A percentile compares a stretch with the other conserved stretches of the same genome.
Evolutionary conservation across 164 flowering plant genomes (phyloP).

Genomic region (Vitis riparia): DNA sequence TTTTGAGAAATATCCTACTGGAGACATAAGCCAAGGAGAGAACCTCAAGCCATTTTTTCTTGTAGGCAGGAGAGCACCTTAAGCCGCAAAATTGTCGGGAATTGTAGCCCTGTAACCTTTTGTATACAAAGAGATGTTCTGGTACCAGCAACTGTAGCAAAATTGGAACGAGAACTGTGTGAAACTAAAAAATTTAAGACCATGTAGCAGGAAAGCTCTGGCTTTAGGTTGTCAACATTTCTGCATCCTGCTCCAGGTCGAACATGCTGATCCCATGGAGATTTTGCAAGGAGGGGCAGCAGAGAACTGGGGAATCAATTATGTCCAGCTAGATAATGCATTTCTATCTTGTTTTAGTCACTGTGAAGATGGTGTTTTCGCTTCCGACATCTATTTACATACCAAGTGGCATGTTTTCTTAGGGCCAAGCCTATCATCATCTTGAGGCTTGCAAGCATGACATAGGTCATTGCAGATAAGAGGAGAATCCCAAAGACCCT

Average conservation of each 20-base stretch:
- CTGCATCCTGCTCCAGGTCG: neutral
- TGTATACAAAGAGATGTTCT: neutral
- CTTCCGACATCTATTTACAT: constrained; percentile 63
- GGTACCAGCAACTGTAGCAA: neutral
- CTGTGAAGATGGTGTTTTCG: constrained; percentile 71
- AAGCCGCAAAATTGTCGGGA: neutral
- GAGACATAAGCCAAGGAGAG: neutral
- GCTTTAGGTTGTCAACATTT: neutral
- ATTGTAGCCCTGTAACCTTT: neutral
- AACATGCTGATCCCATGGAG: neutral
- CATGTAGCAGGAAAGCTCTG: neutral
- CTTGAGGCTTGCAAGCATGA: constrained; percentile 87
- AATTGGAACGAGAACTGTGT: neutral
- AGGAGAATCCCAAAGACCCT: constrained; percentile 69
- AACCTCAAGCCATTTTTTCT: too few relatives aligned
- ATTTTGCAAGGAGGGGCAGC: neutral
- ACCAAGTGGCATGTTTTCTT: constrained; percentile 80
- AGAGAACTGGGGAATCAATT: neutral
- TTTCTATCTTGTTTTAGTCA: constrained; percentile 34
- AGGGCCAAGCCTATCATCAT: constrained; percentile 77
- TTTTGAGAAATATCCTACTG: neutral
- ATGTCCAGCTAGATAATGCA: neutral
- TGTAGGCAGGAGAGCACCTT: neutral
- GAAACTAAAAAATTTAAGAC: neutral
- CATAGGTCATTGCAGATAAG: constrained; percentile 56